Conservation (phyloP, 192 early-diverging fungal genomes). For the Coemansia sp. region DNA sequence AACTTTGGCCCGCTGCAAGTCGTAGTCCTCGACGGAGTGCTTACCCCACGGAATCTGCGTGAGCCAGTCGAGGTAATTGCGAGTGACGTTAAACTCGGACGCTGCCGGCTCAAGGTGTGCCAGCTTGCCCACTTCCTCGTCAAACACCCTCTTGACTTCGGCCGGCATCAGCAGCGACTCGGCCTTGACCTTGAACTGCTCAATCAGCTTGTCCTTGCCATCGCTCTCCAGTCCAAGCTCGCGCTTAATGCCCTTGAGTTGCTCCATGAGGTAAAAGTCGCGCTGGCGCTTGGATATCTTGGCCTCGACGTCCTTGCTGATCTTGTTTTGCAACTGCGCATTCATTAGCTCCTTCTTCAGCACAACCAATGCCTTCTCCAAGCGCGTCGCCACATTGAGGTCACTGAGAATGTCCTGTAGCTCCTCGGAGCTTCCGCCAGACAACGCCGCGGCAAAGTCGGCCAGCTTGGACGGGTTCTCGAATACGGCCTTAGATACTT, state of each 20-base stretch:
- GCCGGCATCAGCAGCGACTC: slow-evolving; percentile 86
- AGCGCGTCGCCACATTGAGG: slow-evolving; percentile 83
- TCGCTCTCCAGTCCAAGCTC: slow-evolving; percentile 97
- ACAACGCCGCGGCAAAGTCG: slow-evolving; percentile 97
- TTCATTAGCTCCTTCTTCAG: slow-evolving; percentile 98
- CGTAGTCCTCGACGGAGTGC: slow-evolving; percentile 88
- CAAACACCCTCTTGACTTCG: slow-evolving; percentile 92
- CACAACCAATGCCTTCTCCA: slow-evolving; percentile 90
- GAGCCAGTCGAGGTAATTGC: slow-evolving; percentile 99
- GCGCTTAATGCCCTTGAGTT: slow-evolving; percentile 99
- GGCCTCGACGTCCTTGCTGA: slow-evolving; percentile 95
- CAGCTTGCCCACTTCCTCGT: slow-evolving; percentile 95
- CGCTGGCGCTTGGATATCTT: slow-evolving; percentile 97
- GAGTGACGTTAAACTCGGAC: slow-evolving; percentile 97
- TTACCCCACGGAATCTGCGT: slow-evolving; percentile 98
- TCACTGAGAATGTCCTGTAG: slow-evolving; percentile 92
- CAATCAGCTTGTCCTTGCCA: slow-evolving; percentile 97
- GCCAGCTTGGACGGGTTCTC: slow-evolving; percentile 93
- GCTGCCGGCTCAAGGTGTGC: slow-evolving; percentile 92
- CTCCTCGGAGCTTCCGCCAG: slow-evolving; percentile 87
- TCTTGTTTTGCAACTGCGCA: slow-evolving; percentile 96
- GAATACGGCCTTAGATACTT: slow-evolving; percentile 94
- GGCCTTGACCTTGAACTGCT: slow-evolving; percentile 89
- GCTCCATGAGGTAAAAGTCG: slow-evolving; percentile 99
- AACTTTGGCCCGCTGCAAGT: slow-evolving; percentile 78